These are phyloP conservation scores for Schizothecium vesticola DNA, from an alignment of 495 filamentous ascomycete species.

Conservation along the genomic window DNA sequence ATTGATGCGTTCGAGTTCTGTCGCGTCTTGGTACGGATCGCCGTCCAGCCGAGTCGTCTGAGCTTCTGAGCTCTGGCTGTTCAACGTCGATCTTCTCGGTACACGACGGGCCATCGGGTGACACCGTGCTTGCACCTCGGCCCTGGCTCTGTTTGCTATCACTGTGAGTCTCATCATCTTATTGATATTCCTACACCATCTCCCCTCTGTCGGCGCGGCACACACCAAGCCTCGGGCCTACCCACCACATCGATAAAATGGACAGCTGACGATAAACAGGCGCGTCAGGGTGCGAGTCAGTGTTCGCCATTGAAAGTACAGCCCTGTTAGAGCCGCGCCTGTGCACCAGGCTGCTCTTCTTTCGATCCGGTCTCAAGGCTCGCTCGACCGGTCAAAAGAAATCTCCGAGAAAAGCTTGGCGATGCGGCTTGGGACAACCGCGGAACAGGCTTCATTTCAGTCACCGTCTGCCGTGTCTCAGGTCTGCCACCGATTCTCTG, in stretches of 20 bases:
- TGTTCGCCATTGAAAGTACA: not conserved
- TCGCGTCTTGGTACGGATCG: not conserved
- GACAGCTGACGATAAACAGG: not conserved
- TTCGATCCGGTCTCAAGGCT: not conserved
- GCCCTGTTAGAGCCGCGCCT: too few species aligned
- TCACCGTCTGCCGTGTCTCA: not conserved
- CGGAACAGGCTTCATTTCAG: not conserved
- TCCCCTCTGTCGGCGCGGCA: not conserved
- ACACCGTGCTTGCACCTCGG: conserved; percentile 6
- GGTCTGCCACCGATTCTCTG: not conserved
- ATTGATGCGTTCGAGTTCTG: conserved; percentile 8
- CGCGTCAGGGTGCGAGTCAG: not conserved
- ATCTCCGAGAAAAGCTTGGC: conserved; percentile 15
- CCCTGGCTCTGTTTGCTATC: not conserved
- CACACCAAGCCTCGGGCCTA: not conserved
- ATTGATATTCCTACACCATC: not conserved
- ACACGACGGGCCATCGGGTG: conserved; percentile 15
- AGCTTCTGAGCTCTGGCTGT: conserved; percentile 19
- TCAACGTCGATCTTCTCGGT: conserved; percentile 15
- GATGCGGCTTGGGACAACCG: not conserved
- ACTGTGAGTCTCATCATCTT: not conserved
- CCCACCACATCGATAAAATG: not conserved
- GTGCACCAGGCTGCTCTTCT: not conserved
- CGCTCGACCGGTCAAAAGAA: conserved; percentile 13
- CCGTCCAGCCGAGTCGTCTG: conserved; percentile 21